Base-by-base conservation (phyloP, 1,284 basidiomycete genomes). In the Phellopilus nigrolimitatus region DNA sequence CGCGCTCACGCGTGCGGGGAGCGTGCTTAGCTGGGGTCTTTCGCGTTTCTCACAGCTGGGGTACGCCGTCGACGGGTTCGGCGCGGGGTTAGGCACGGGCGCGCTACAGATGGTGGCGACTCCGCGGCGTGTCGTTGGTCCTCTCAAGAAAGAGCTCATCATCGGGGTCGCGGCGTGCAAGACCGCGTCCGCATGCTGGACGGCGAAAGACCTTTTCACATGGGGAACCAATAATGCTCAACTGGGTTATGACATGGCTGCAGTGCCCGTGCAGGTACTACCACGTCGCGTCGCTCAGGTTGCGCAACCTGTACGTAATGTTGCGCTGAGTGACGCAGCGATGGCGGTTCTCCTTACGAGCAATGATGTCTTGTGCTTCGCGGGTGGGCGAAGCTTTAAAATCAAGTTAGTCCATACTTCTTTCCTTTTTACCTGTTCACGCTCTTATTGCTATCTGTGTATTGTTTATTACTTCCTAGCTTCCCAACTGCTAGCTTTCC, bases 171-270 rank as follows among this genome's bases (percentile, higher is more conserved):
- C 94, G 0, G 93, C 94, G 0, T 91, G 88, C 56, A 88, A 90
- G 62, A 84, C 83, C 21, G 88, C 92, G 21, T 93, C 90, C 17
- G 93, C 84, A 1, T 95, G 91, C 64, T 99, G 91, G 86, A 97
- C 94, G 0, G 76, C 78, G 13, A 66, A 64, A n/a, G 80, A 84
- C 13, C 78, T 98, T 0, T 97, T 82, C 69, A 97, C 95, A 0
- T 99, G 95, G 95, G 97, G 95, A 0, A 93, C 89, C 21, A 97
- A 98, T 66, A 79, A 78, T 28, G 97, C 97, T 0, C 97, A 99
- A 65, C 75, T 99, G 3, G 95, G 95, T 37, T 56, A 42, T 47
- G 25, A 21, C 17, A 25, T 34, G 1, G 66, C 71, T 3, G 75
- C 88, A 0, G 88, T 88, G 39, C 84, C 90, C 0, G 73, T 90